A percentile compares a stretch with the other conserved stretches of the same genome.
These are phyloP conservation scores for Vanderwaltozyma tropicalis DNA, from an alignment of 805 yeast genomes.

Conservation along the genomic window DNA sequence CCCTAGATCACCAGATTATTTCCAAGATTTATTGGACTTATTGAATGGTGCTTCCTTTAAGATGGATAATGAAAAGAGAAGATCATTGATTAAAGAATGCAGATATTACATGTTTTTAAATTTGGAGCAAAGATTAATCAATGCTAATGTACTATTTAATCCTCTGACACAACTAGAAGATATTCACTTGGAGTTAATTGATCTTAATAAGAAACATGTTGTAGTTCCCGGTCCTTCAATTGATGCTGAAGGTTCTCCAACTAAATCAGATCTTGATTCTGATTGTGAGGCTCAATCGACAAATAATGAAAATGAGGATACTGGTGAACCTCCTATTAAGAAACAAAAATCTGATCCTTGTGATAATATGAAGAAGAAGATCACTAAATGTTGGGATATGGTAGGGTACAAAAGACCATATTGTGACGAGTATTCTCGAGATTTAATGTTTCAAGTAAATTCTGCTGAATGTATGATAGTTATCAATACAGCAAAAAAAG, in stretches of 20 bases:
- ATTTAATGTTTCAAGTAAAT: constrained; percentile 35
- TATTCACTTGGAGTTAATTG: constrained; percentile 41
- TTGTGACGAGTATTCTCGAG: constrained; percentile 32
- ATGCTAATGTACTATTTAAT: constrained; percentile 39
- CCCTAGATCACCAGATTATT: constrained; percentile 43
- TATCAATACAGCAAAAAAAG: constrained; percentile 23
- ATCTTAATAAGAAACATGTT: constrained; percentile 15
- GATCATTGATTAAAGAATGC: constrained; percentile 55
- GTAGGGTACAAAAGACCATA: constrained; percentile 38
- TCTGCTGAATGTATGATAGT: constrained; percentile 23
- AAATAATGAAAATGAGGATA: neutral
- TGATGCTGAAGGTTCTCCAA: neutral
- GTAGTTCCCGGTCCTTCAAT: neutral
- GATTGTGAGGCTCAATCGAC: neutral
- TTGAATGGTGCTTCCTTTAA: constrained; percentile 45
- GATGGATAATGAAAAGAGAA: constrained; percentile 48
- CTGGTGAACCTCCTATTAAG: constrained; percentile 9
- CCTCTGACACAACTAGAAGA: constrained; percentile 45
- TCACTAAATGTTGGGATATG: constrained; percentile 6
- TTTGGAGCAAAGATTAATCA: constrained; percentile 60
- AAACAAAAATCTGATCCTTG: constrained; percentile 6
- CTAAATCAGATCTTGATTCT: neutral
- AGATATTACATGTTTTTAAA: constrained; percentile 66
- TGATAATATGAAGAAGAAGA: neutral
- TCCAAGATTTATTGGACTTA: constrained; percentile 43